Evolutionary conservation across 768 basidiomycete species (phyloP).

Genomic region (Tulasnella sp.): DNA sequence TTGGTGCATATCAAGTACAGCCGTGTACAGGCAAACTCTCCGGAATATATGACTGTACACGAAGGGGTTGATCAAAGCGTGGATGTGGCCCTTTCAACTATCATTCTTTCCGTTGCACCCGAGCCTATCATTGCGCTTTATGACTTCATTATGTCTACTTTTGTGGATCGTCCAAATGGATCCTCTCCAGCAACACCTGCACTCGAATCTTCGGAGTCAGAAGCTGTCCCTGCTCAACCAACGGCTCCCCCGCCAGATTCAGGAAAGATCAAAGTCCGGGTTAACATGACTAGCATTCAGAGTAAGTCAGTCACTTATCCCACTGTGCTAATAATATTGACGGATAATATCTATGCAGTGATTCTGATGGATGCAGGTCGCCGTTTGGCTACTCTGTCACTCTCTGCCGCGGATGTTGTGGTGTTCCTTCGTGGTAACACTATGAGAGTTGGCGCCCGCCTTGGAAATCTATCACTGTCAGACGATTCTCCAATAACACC

Average conservation of each 20-base stretch:
- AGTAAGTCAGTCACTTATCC: constrained; percentile 32
- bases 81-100: constrained; percentile 76
- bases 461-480: constrained; percentile 70
- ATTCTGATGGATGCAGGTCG: constrained; percentile 56
- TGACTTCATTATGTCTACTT: constrained; percentile 96
- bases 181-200: constrained; percentile 15
- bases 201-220: constrained; percentile 8
- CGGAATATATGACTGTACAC: constrained; percentile 65
- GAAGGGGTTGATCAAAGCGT: constrained; percentile 83
- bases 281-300: constrained; percentile 76
- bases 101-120: constrained; percentile 77
- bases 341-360: constrained; percentile 33
- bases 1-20: constrained; percentile 68
- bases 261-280: constrained; percentile 63
- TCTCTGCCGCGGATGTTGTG: constrained; percentile 81
- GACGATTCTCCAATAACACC: constrained; percentile 50
- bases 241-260: constrained; percentile 11
- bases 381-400: constrained; percentile 71
- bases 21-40: constrained; percentile 70
- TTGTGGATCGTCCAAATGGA: constrained; percentile 41
- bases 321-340: neutral
- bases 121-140: constrained; percentile 84
- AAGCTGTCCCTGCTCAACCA: neutral
- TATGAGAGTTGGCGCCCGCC: constrained; percentile 61
- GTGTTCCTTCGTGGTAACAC: constrained; percentile 59